Conservation (phyloP, 2,329 filamentous ascomycete species). For the Orbilia brochopaga region DNA sequence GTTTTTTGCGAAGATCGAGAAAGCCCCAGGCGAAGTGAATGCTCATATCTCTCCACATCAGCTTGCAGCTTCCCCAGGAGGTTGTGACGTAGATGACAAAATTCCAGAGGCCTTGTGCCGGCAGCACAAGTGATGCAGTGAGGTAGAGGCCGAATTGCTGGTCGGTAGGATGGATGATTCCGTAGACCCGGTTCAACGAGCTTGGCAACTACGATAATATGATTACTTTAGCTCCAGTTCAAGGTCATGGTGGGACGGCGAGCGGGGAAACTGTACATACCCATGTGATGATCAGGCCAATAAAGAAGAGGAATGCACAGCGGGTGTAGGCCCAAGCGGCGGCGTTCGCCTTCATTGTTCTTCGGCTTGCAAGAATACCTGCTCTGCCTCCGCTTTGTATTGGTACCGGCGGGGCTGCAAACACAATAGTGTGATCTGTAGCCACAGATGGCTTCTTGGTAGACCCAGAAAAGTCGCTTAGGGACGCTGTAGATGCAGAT, state of each 20-base stretch:
- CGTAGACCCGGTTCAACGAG: conserved; percentile 76
- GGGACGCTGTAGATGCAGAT: conserved; percentile 17
- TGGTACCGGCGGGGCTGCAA: conserved; percentile 26
- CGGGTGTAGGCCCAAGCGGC: conserved; percentile 74
- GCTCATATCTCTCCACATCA: conserved; percentile 59
- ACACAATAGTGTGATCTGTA: conserved; percentile 11
- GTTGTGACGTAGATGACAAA: conserved; percentile 76
- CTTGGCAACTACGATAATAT: conserved; percentile 64
- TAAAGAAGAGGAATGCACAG: conserved; percentile 73
- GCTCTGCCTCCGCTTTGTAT: conserved; percentile 29
- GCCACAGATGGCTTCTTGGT: conserved; percentile 34
- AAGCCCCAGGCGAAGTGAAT: conserved; percentile 30
- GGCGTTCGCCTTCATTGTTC: conserved; percentile 64
- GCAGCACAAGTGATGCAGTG: conserved; percentile 75
- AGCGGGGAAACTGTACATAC: conserved; percentile 55
- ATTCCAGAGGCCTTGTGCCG: conserved; percentile 86
- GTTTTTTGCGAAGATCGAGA: conserved; percentile 33
- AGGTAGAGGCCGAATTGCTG: conserved; percentile 69
- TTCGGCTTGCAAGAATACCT: conserved; percentile 57
- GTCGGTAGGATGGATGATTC: conserved; percentile 65
- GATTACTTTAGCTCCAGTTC: conserved; percentile 22
- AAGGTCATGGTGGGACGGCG: neutral
- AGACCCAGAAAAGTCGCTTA: conserved; percentile 5
- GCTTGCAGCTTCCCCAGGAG: conserved; percentile 69
- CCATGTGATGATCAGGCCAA: conserved; percentile 74